These are phyloP conservation scores for Pisolithus sp. DNA, from an alignment of 768 basidiomycete species.

Conservation along the genomic window DNA sequence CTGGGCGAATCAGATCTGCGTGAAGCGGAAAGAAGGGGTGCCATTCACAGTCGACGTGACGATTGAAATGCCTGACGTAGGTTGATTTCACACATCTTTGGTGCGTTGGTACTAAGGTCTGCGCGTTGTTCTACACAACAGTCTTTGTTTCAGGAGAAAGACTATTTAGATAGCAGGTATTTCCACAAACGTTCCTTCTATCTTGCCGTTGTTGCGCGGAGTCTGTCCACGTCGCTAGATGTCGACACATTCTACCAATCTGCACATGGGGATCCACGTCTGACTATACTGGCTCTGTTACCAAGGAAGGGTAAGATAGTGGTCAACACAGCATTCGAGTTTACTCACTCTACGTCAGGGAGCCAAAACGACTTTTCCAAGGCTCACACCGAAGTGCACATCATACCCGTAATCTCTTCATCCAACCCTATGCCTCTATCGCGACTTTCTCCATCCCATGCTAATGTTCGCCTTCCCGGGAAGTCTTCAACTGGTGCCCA, in stretches of 20 bases:
- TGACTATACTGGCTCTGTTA: constrained; percentile 57
- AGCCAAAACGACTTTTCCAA: constrained; percentile 58
- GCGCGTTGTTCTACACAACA: constrained; percentile 16
- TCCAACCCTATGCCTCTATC: constrained; percentile 59
- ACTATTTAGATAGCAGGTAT: constrained; percentile 82
- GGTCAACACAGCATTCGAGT: constrained; percentile 16
- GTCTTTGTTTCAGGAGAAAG: constrained; percentile 92
- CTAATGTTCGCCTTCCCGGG: constrained; percentile 51
- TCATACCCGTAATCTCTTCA: constrained; percentile 62
- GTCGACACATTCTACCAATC: constrained; percentile 62
- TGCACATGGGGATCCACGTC: constrained; percentile 52
- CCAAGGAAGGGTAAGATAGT: constrained; percentile 43
- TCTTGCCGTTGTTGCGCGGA: constrained; percentile 69
- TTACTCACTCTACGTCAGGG: constrained; percentile 32
- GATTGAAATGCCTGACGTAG: constrained; percentile 80
- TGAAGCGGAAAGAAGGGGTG: constrained; percentile 61
- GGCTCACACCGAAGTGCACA: constrained; percentile 61
- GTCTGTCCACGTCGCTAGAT: constrained; percentile 41
- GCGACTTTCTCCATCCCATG: constrained; percentile 67
- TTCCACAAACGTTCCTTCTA: constrained; percentile 93
- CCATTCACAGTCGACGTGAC: constrained; percentile 74
- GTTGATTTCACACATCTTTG: constrained; percentile 18
- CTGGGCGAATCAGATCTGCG: constrained; percentile 74
- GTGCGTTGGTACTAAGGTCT: background rate
- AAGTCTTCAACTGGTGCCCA: constrained; percentile 18